Evolutionary conservation across 495 filamentous ascomycete genomes (phyloP), one percentile per base, ranked within the genome.

Genomic region (Oidiodendron maius): DNA sequence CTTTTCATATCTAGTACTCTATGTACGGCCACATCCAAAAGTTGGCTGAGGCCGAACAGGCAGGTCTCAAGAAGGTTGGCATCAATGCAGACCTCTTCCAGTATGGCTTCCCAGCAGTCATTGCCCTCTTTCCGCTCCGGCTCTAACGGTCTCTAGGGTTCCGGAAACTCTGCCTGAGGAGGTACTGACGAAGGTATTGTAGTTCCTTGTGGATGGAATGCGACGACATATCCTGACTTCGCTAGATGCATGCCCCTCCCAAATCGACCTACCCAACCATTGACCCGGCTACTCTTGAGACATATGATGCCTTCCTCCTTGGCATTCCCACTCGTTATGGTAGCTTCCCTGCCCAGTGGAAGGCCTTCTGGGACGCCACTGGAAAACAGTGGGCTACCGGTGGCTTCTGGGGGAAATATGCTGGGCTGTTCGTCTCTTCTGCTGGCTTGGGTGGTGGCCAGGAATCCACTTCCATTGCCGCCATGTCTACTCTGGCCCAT

Each of bases 311-410:
- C 62, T 83, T 99, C 69, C 83, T 99, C 30, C 78, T 99, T 53
- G 94, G 94, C 58, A 90, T 99, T 67, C 93, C 93, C 24, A 99
- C 93, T n/a, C 84, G 93, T 48, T 99, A 87, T 72, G 93, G 93
- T 65, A 99, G 95, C 81, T 95, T 96, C 77, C 91, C 93, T 34
- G 90, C 84, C 22, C 93, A 98, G 71, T 97, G 86, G 86, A 96
- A 91, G 77, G 64, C 58, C 2, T 60, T 59, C 35, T 62, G 59
- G 59, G 59, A 62, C 34, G 45, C 46, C 35, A 59, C 59, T 32
- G 59, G 59, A 32, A 47, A 48, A 15, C 53, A 55, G 36, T 56
- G 53, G 53, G 44, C 17, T 3, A 9, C 28, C n/a, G 53, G 53
- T 13, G 48, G 11, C 64, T 30, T 62, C 65, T 15, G 89, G 91